Percentiles rank a stretch among this genome's conserved stretches.
These are phyloP conservation scores for Gentiana macrophylla DNA, from an alignment of 257 asterid genomes.

Conservation along the genomic window DNA sequence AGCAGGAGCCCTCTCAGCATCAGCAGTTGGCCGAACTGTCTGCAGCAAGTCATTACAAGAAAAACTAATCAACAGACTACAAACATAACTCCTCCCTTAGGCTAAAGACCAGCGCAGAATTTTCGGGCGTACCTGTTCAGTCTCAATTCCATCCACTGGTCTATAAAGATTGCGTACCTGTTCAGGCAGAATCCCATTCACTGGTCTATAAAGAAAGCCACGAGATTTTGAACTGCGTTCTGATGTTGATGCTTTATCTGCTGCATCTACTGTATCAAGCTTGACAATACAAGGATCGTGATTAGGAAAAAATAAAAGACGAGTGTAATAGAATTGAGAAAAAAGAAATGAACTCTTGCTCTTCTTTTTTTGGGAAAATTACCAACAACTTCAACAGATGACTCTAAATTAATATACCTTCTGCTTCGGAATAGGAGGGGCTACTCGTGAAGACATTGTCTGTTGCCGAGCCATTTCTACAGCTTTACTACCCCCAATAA, in stretches of 20 bases:
- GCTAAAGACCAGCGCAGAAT: too few relatives aligned
- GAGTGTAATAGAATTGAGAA: too few relatives aligned
- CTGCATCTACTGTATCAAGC: slow-evolving; percentile 54
- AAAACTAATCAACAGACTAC: too few relatives aligned
- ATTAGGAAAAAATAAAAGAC: neutral
- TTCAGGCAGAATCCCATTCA: slow-evolving; percentile 75
- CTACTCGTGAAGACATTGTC: slow-evolving; percentile 39
- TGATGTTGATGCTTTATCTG: slow-evolving; percentile 45
- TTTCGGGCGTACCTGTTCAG: too few relatives aligned
- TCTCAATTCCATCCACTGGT: neutral
- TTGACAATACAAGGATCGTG: slow-evolving; percentile 4
- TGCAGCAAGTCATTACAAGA: slow-evolving; percentile 9
- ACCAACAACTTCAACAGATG: neutral
- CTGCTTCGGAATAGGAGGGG: slow-evolving; percentile 37
- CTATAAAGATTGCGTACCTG: slow-evolving; percentile 33
- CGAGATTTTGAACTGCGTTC: slow-evolving; percentile 62
- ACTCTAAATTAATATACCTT: slow-evolving; percentile 32
- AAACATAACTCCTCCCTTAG: too few relatives aligned
- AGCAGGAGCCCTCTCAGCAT: slow-evolving; percentile 47
- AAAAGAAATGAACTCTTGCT: too few relatives aligned
- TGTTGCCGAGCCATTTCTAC: slow-evolving; percentile 62
- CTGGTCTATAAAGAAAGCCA: slow-evolving; percentile 50
- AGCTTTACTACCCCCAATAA: slow-evolving; percentile 88
- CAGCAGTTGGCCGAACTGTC: slow-evolving; percentile 57
- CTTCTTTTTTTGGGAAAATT: too few relatives aligned